Evolutionary conservation across 768 basidiomycete genomes (phyloP).

Genomic region (Suillus fuscotomentosus): DNA sequence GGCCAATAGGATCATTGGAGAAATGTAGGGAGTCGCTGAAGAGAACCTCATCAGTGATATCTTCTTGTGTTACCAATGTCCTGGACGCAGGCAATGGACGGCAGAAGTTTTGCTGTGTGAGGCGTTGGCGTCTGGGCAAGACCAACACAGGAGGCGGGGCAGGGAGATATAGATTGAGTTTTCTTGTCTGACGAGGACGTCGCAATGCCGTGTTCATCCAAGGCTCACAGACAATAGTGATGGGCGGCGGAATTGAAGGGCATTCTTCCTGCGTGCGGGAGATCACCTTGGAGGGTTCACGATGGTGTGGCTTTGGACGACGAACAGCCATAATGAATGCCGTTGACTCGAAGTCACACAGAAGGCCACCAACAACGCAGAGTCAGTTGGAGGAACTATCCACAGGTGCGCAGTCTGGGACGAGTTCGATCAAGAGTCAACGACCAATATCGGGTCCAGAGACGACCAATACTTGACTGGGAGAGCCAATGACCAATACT

Average conservation of each 20-base stretch:
- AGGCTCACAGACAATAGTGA: not conserved
- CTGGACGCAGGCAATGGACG: not conserved
- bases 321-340: not conserved
- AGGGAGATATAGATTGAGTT: not conserved
- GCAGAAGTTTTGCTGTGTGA: not conserved
- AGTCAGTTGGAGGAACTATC: not conserved
- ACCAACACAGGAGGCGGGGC: not conserved
- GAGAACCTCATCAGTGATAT: not conserved
- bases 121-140: not conserved
- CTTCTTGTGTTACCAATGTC: not conserved
- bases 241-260: not conserved
- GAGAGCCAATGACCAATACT: too few species aligned
- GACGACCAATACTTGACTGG: too few species aligned
- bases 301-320: not conserved
- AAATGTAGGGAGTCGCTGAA: not conserved
- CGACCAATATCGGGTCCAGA: too few species aligned
- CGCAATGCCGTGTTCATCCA: not conserved
- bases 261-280: not conserved
- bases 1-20: not conserved
- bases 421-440: too few species aligned
- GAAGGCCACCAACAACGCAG: not conserved
- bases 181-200: not conserved
- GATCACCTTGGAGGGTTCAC: not conserved
- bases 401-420: not conserved
- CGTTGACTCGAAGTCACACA: not conserved